A percentile compares a stretch with the other conserved stretches of the same genome.
Conservation (phyloP, 2,329 filamentous ascomycete genomes). For the Diatrype stigma region DNA sequence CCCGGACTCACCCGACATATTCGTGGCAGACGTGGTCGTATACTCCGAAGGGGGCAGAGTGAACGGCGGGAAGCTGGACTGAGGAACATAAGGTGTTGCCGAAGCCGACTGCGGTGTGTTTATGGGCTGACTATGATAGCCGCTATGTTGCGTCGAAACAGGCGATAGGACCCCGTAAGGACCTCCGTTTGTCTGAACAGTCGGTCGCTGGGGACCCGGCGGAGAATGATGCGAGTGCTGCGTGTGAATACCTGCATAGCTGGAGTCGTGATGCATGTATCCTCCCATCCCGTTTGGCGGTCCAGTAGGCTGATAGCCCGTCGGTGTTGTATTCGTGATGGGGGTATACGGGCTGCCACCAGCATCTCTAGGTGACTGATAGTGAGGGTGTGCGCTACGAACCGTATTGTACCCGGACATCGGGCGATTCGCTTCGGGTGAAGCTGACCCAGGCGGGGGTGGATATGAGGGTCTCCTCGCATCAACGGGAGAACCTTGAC, state of each 20-base stretch:
- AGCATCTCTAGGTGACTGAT: constrained; percentile 42
- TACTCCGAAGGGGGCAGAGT: constrained; percentile 60
- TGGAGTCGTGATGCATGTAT: constrained; percentile 38
- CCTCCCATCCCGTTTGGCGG: constrained; percentile 35
- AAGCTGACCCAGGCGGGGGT: constrained; percentile 37
- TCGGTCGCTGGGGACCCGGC: constrained; percentile 39
- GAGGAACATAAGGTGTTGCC: constrained; percentile 47
- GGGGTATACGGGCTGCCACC: constrained; percentile 44
- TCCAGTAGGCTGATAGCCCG: constrained; percentile 29
- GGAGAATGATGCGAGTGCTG: constrained; percentile 37
- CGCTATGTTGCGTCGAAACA: constrained; percentile 42
- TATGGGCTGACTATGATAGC: constrained; percentile 43
- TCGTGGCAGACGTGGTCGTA: constrained; percentile 34
- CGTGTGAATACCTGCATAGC: constrained; percentile 29
- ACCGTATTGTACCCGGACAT: constrained; percentile 38
- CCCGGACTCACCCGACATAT: constrained; percentile 30
- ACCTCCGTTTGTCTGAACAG: constrained; percentile 42
- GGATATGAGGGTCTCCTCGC: constrained; percentile 38
- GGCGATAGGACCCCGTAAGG: constrained; percentile 51
- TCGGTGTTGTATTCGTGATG: constrained; percentile 39
- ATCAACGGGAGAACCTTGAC: constrained; percentile 41
- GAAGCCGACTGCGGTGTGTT: constrained; percentile 41
- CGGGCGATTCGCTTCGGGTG: constrained; percentile 44
- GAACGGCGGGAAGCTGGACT: constrained; percentile 60
- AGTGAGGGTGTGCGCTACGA: constrained; percentile 36